Percentiles rank a stretch among this genome's conserved stretches.
These are phyloP conservation scores for Saccharomyces uvarum DNA, from an alignment of 1,139 yeast species.

Conservation along the genomic window DNA sequence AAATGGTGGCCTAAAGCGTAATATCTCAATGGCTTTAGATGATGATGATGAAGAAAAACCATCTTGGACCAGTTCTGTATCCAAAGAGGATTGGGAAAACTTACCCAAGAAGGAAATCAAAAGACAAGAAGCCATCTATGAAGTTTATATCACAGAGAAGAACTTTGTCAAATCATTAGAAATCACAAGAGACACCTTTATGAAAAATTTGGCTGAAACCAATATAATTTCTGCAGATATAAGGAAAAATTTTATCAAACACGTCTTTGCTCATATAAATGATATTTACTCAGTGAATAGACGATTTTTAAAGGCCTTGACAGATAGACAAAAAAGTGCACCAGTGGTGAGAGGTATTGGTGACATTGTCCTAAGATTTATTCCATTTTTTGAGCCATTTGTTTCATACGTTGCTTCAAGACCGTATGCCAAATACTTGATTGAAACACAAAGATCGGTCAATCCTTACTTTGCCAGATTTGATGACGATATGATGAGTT, in stretches of 20 bases:
- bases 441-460: slow-evolving; percentile 86
- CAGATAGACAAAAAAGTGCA: slow-evolving; percentile 79
- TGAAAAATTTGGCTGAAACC: slow-evolving; percentile 78
- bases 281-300: slow-evolving; percentile 82
- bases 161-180: slow-evolving; percentile 93
- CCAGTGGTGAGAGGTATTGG: slow-evolving; percentile 84
- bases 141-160: slow-evolving; percentile 86
- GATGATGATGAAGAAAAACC: slow-evolving; percentile 78
- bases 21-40: slow-evolving; percentile 70
- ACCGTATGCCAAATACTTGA: slow-evolving; percentile 90
- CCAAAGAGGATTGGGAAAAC: slow-evolving; percentile 68
- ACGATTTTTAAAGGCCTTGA: slow-evolving; percentile 78
- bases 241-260: slow-evolving; percentile 80
- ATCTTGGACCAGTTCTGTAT: slow-evolving; percentile 90
- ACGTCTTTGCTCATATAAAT: slow-evolving; percentile 84
- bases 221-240: slow-evolving; percentile 84
- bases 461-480: slow-evolving; percentile 87
- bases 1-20: slow-evolving; percentile 77
- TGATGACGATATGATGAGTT: slow-evolving; percentile 86
- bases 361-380: slow-evolving; percentile 76
- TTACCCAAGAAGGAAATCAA: slow-evolving; percentile 81
- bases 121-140: slow-evolving; percentile 92
- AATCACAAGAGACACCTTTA: slow-evolving; percentile 88
- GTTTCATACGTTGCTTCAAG: slow-evolving; percentile 93
- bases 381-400: slow-evolving; percentile 85